A percentile compares a stretch with the other conserved stretches of the same genome.
phyloP scores from a whole-genome alignment of 768 basidiomycete genomes.

The Boletus huronensis region DNA sequence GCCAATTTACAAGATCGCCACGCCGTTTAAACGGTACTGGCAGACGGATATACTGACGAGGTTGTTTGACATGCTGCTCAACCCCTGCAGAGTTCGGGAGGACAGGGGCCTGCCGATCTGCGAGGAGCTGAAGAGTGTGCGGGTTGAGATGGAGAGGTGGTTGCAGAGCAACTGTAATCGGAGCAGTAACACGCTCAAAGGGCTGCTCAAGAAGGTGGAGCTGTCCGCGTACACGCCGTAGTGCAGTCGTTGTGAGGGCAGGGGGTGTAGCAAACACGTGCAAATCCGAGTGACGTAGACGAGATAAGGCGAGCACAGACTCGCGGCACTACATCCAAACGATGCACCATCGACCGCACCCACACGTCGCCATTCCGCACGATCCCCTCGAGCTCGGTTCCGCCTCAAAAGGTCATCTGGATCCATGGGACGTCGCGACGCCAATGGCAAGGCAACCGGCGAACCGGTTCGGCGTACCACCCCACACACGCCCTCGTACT shows the following conservation, averaged over 20 bases:
- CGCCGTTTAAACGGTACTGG: conserved; percentile 93
- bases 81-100: conserved; percentile 59
- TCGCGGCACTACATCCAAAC: conserved; percentile 1
- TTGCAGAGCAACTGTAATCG: conserved; percentile 83
- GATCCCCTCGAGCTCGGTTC: conserved; percentile 32
- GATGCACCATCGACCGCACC: conserved; percentile 33
- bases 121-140: conserved; percentile 58
- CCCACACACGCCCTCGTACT: conserved; percentile 36
- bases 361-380: conserved; percentile 38
- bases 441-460: conserved; percentile 25
- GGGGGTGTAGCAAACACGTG: conserved; percentile 9
- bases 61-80: conserved; percentile 83
- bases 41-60: conserved; percentile 82
- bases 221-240: conserved; percentile 40
- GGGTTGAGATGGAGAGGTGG: conserved; percentile 86
- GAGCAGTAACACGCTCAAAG: conserved; percentile 75
- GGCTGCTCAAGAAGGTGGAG: conserved; percentile 79
- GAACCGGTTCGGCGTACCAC: conserved; percentile 16
- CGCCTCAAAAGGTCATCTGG: conserved; percentile 20
- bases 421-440: conserved; percentile 35
- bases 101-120: conserved; percentile 68
- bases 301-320: conserved; percentile 15
- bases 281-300: conserved; percentile 20
- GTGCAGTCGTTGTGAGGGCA: neutral
- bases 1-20: conserved; percentile 58